These are phyloP conservation scores for Aspergillus incahuasiensis DNA, from an alignment of 495 filamentous ascomycete species.

Conservation along the genomic window DNA sequence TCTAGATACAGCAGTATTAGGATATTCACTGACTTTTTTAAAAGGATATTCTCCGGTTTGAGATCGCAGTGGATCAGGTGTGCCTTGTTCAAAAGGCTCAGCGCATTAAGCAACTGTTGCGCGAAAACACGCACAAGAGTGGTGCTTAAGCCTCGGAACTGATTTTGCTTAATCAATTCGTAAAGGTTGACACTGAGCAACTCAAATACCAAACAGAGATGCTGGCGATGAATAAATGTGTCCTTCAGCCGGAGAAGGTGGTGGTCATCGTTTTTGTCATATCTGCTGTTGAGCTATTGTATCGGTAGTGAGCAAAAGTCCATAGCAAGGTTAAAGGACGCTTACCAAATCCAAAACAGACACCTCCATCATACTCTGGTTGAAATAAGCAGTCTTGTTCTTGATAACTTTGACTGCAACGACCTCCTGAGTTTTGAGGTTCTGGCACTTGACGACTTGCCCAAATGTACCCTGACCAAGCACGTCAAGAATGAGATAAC, in stretches of 20 bases:
- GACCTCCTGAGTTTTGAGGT: slow-evolving; percentile 95
- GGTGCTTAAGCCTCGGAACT: slow-evolving; percentile 95
- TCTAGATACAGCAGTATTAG: too few species aligned
- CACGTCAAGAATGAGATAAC: slow-evolving; percentile 96
- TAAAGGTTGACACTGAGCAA: slow-evolving; percentile 96
- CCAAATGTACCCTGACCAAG: slow-evolving; percentile 98
- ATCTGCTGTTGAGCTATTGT: slow-evolving; percentile 85
- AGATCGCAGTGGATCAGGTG: slow-evolving; percentile 97
- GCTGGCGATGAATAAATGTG: slow-evolving; percentile 97
- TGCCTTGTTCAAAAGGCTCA: slow-evolving; percentile 92
- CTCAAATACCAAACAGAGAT: slow-evolving; percentile 97
- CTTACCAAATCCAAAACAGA: slow-evolving; percentile 93
- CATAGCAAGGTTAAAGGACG: neutral
- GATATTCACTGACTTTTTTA: slow-evolving; percentile 72
- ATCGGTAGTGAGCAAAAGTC: slow-evolving; percentile 22
- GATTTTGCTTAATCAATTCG: slow-evolving; percentile 99
- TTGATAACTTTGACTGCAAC: slow-evolving; percentile 99
- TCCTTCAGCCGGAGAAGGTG: slow-evolving; percentile 94
- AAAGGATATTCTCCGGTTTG: slow-evolving; percentile 96
- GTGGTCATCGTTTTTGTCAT: slow-evolving; percentile 99
- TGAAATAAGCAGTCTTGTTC: slow-evolving; percentile 98
- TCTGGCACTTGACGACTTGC: slow-evolving; percentile 99
- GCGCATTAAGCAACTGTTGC: slow-evolving; percentile 88
- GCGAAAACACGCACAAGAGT: slow-evolving; percentile 98
- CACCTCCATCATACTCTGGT: slow-evolving; percentile 99